These are phyloP conservation scores for Linum usitatissimum DNA, from an alignment of 345 rosid genomes.

Conservation along the genomic window DNA sequence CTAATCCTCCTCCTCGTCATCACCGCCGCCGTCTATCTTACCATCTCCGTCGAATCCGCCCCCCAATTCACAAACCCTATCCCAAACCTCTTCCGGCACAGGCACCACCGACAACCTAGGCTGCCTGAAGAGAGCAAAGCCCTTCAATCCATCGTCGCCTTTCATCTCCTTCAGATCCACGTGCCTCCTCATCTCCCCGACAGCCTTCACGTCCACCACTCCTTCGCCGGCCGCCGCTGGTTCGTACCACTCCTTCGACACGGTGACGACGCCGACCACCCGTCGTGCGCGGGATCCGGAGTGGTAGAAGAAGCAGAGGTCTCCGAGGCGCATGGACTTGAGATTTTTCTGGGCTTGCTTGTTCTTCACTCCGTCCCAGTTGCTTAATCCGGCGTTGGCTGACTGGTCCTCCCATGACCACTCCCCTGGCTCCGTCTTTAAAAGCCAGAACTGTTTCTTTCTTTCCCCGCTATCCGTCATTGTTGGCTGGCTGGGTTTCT, in stretches of 20 bases:
- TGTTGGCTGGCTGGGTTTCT: background rate
- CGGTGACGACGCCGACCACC: slow-evolving; percentile 69
- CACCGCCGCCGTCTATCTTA: background rate
- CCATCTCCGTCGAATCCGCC: slow-evolving; percentile 81
- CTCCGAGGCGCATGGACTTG: slow-evolving; percentile 57
- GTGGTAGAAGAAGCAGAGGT: slow-evolving; percentile 92
- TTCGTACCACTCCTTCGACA: slow-evolving; percentile 55
- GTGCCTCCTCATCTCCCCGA: slow-evolving; percentile 65
- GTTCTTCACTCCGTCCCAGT: slow-evolving; percentile 95
- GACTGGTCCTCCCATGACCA: slow-evolving; percentile 98
- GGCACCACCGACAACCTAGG: slow-evolving; percentile 86
- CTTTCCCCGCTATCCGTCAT: slow-evolving; percentile 20
- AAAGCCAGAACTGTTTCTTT: slow-evolving; percentile 52
- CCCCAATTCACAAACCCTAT: slow-evolving; percentile 57
- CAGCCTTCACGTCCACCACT: slow-evolving; percentile 64
- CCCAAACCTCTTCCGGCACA: slow-evolving; percentile 50
- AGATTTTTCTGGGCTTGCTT: slow-evolving; percentile 82
- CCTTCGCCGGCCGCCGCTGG: slow-evolving; percentile 28
- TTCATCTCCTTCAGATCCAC: slow-evolving; percentile 82
- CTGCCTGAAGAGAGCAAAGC: slow-evolving; percentile 61
- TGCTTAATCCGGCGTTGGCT: slow-evolving; percentile 47
- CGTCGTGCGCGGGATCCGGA: slow-evolving; percentile 64
- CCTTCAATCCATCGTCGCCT: slow-evolving; percentile 43
- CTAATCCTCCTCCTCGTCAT: slow-evolving; percentile 9
- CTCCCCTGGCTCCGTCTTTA: slow-evolving; percentile 87